Conservation (phyloP, 148 eudicot species). For the Chenopodium formosanum region DNA sequence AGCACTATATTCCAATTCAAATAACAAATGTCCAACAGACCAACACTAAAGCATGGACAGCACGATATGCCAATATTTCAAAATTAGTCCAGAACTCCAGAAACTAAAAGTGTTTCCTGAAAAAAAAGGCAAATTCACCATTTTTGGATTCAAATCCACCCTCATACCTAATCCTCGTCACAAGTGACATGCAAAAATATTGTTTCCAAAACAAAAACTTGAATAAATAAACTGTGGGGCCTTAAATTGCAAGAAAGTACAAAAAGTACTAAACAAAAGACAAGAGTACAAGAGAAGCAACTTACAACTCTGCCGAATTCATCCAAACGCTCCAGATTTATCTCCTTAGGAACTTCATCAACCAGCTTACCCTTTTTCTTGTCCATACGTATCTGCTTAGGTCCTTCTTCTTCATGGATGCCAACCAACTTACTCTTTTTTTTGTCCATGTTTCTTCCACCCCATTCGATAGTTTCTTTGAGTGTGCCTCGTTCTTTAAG, state of each 20-base stretch:
- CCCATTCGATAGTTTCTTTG: conserved; percentile 90
- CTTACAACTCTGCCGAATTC: conserved; percentile 95
- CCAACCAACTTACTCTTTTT: conserved; percentile 95
- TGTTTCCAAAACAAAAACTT: not conserved
- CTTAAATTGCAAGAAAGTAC: not conserved
- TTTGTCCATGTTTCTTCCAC: conserved; percentile 99
- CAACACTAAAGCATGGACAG: not conserved
- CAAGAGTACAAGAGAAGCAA: conserved; percentile 23
- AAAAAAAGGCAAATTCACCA: not conserved
- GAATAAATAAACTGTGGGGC: not conserved
- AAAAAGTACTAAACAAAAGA: not conserved
- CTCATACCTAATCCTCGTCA: not conserved
- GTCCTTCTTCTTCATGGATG: conserved; percentile 53
- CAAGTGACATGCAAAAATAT: not conserved
- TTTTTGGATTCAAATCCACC: not conserved
- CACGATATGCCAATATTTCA: not conserved
- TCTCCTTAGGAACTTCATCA: conserved; percentile 61
- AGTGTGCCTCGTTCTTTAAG: conserved; percentile 82
- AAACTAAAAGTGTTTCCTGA: not conserved
- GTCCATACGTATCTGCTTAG: conserved; percentile 79
- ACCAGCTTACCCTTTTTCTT: conserved; percentile 93
- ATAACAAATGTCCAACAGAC: not conserved
- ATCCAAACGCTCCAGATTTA: conserved; percentile 84
- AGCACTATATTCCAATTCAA: not conserved
- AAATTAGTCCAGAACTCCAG: not conserved